Percentiles rank a stretch among this genome's conserved stretches.
These are phyloP conservation scores for Myriosclerotinia duriaeana DNA, from an alignment of 2,329 filamentous ascomycete species.

Conservation along the genomic window DNA sequence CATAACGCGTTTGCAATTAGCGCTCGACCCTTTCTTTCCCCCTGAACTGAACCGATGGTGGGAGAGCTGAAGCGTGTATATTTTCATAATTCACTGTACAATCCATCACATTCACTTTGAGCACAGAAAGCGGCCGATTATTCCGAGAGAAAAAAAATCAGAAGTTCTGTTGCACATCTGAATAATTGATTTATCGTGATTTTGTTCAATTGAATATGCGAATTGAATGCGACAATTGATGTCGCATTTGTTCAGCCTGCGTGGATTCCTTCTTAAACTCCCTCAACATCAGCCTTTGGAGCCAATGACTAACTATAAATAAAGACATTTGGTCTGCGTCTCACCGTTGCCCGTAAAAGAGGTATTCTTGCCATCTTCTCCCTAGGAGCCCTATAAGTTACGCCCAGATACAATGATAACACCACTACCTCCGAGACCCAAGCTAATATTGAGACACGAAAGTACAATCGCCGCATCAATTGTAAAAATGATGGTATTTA, in stretches of 20 bases:
- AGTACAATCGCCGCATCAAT: slow-evolving; percentile 23
- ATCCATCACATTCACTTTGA: background rate
- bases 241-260: background rate
- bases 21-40: background rate
- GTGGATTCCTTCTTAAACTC: background rate
- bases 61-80: background rate
- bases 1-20: slow-evolving; percentile 23
- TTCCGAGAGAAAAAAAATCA: background rate
- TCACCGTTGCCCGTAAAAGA: slow-evolving; percentile 12
- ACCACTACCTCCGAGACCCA: background rate
- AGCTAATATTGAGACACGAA: background rate
- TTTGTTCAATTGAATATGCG: background rate
- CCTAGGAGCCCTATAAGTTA: slow-evolving; percentile 17
- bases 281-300: background rate
- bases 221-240: background rate
- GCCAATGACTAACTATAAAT: background rate
- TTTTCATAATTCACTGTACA: background rate
- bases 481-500: slow-evolving; percentile 17
- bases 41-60: background rate
- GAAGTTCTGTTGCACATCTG: slow-evolving; percentile 1
- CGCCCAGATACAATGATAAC: background rate
- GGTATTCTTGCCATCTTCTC: slow-evolving; percentile 21
- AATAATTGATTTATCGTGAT: background rate
- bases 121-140: background rate
- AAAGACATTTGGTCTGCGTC: slow-evolving; percentile 11